Evolutionary conservation across 2,329 filamentous ascomycete genomes (phyloP).

Genomic region (Colletotrichum incanum): DNA sequence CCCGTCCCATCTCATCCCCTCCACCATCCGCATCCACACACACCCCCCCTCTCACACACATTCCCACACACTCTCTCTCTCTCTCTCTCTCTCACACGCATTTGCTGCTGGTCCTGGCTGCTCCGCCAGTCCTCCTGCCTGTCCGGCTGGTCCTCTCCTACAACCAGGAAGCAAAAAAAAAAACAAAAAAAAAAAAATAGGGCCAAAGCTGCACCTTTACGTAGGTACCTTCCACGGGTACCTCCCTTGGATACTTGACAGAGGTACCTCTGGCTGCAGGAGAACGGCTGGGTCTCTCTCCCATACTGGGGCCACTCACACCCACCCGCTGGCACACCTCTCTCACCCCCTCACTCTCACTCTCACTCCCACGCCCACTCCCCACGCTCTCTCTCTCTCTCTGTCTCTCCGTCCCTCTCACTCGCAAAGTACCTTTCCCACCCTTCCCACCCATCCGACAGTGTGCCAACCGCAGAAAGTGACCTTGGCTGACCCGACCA

Average conservation of each 20-base stretch:
- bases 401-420: not conserved
- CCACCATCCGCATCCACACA: not conserved
- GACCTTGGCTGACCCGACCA: not conserved
- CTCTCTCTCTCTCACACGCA: not conserved
- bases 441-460: not conserved
- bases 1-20: not conserved
- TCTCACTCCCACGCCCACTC: constrained; percentile 24
- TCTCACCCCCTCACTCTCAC: constrained; percentile 11
- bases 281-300: not conserved
- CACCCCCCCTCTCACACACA: not conserved
- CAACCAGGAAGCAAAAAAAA: not conserved
- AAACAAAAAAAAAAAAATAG: not conserved
- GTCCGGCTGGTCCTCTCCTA: not conserved
- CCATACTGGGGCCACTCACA: constrained; percentile 1
- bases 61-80: not conserved
- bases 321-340: not conserved
- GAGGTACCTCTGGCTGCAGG: not conserved
- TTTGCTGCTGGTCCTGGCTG: not conserved
- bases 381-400: constrained; percentile 14
- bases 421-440: constrained; percentile 24
- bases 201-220: constrained; percentile 15
- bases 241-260: no score
- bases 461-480: not conserved
- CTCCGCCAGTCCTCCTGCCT: not conserved
- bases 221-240: not conserved